phyloP scores from a whole-genome alignment of 345 rosid species.

The Luvunga scandens region DNA sequence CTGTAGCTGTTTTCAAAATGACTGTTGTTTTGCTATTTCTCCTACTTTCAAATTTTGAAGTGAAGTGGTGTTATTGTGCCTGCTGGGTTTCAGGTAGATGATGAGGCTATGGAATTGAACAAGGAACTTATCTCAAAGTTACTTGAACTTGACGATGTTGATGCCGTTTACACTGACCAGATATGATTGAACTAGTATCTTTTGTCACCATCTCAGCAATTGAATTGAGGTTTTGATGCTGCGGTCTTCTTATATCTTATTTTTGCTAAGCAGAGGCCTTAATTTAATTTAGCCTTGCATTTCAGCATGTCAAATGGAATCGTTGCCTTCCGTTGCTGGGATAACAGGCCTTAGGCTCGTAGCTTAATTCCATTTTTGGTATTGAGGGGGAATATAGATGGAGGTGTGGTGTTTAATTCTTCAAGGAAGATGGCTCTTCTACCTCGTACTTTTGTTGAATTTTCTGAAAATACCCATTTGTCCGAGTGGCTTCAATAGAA shows the following conservation, averaged over 20 bases:
- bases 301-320: neutral
- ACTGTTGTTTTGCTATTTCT: neutral
- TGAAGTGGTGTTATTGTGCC: neutral
- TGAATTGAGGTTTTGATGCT: constrained; percentile 7
- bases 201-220: neutral
- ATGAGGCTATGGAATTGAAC: constrained; percentile 89
- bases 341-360: neutral
- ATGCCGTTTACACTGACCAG: constrained; percentile 87
- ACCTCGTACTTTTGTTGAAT: neutral
- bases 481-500: neutral
- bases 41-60: neutral
- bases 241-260: neutral
- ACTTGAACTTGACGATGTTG: constrained; percentile 91
- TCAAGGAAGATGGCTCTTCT: neutral
- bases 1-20: neutral
- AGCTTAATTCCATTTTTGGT: neutral
- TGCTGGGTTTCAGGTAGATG: constrained; percentile 64
- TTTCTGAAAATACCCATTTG: neutral
- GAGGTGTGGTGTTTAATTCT: neutral
- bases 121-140: constrained; percentile 74
- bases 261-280: neutral
- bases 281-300: neutral
- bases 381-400: neutral
- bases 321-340: neutral
- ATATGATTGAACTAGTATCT: constrained; percentile 29